These are phyloP conservation scores for Balakata baccata DNA, from an alignment of 345 rosid genomes.

Conservation along the genomic window DNA sequence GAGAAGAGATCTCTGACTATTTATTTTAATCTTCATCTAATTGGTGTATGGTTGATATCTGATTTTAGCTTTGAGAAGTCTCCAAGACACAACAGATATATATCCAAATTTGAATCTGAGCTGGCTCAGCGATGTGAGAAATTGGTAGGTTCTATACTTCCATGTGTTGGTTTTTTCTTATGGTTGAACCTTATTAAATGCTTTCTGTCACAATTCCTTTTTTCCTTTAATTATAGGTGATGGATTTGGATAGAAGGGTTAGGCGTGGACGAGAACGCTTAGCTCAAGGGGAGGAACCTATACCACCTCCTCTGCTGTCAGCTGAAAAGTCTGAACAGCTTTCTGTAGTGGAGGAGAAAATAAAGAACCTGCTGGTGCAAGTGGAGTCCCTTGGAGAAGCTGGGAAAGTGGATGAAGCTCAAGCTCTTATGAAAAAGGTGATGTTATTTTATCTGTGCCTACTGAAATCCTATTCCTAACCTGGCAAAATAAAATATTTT, in stretches of 20 bases:
- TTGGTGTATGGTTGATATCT: slow-evolving; percentile 14
- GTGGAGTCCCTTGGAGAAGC: slow-evolving; percentile 96
- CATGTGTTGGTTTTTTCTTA: background rate
- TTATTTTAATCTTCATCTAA: background rate
- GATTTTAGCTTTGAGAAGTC: slow-evolving; percentile 79
- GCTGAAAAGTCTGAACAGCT: slow-evolving; percentile 80
- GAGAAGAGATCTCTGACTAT: slow-evolving; percentile 5
- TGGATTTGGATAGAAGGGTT: slow-evolving; percentile 92
- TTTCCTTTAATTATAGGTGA: slow-evolving; percentile 56
- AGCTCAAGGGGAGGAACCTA: slow-evolving; percentile 83
- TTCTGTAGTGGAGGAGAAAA: slow-evolving; percentile 82
- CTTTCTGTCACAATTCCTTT: slow-evolving; percentile 20
- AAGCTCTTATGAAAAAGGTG: slow-evolving; percentile 98
- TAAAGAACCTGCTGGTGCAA: slow-evolving; percentile 88
- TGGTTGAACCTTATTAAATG: background rate
- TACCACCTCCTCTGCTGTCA: slow-evolving; percentile 64
- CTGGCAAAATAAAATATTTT: background rate
- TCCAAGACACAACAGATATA: slow-evolving; percentile 67
- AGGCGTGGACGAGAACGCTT: slow-evolving; percentile 97
- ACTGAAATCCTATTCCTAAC: background rate
- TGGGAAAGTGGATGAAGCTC: slow-evolving; percentile 99
- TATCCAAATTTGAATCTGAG: slow-evolving; percentile 87
- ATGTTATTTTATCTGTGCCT: background rate
- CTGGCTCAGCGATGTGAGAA: slow-evolving; percentile 90
- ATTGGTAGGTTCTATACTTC: slow-evolving; percentile 51